Evolutionary conservation across 345 rosid species (phyloP).

Genomic region (Kernera saxatilis): DNA sequence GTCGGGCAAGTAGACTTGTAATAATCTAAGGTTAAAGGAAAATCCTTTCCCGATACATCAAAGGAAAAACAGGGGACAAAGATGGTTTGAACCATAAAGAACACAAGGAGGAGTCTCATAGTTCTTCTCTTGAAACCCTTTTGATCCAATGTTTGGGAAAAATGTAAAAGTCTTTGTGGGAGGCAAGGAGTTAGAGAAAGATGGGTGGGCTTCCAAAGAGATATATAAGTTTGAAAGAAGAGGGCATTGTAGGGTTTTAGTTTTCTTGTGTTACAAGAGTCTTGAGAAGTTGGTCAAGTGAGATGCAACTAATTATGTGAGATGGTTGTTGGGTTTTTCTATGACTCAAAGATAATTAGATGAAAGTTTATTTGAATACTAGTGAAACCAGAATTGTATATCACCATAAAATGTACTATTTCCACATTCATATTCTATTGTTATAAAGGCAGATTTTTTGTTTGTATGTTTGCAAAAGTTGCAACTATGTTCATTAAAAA

Average conservation of each 20-base stretch:
- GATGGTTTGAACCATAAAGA: constrained; percentile 21
- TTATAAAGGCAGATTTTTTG: neutral
- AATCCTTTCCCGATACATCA: constrained; percentile 26
- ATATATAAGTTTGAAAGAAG: constrained; percentile 20
- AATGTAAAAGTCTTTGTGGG: neutral
- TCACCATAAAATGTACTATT: neutral
- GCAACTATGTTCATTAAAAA: neutral
- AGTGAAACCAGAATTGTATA: neutral
- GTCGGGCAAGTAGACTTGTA: constrained; percentile 65
- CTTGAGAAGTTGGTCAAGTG: constrained; percentile 26
- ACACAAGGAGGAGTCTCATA: constrained; percentile 23
- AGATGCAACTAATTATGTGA: constrained; percentile 32
- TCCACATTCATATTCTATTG: neutral
- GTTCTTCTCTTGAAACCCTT: constrained; percentile 3
- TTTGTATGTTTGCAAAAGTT: neutral
- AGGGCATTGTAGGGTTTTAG: neutral
- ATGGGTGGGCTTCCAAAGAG: constrained; percentile 16
- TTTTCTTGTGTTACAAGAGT: constrained; percentile 27
- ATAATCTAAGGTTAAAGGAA: constrained; percentile 62
- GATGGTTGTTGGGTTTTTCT: constrained; percentile 34
- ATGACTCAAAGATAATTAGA: constrained; percentile 2
- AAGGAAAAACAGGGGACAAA: constrained; percentile 18
- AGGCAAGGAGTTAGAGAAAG: constrained; percentile 1
- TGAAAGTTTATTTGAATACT: neutral
- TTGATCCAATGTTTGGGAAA: neutral